Base-by-base conservation (phyloP, 345 rosid species). In the Clarkia xantiana region DNA sequence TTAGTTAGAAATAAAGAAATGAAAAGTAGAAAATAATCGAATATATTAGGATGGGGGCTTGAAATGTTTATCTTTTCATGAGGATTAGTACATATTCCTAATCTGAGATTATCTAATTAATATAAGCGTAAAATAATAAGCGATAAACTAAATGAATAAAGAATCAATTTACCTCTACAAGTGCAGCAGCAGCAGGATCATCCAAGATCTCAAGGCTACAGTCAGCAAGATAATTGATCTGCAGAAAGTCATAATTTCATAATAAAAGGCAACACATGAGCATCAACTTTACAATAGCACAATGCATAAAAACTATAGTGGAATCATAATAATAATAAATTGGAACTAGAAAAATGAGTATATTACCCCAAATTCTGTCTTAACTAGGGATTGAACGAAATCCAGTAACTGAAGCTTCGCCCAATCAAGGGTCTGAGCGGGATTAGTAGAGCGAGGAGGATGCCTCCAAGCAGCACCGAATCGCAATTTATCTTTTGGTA, bases 391-490 rank as follows among this genome's bases (percentile, higher is more conserved):
- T 65, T 82, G 90, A 60, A 93, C 71, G 58, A 82, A 93, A 72
- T 87, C 99, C 82, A 93, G 64, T 38, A 87, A 77, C 64, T 93
- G 99, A 71, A 93, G 77, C 74, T 87, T 82, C 41, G 95, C 95
- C 96, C 96, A 84, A 19, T 63, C 76, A 18, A 60, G 60, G 55
- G 51, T 50, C 40, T 42, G 1, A 46, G 60, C 53, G 39, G 77
- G 71, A 61, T 76, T 69, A 40, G 77, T 66, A 4, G 61, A 59
- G 48, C 14, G 59, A 6, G 95, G 88, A 67, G 94, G 82, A 80
- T 93, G 91, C 59, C 95, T 79, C 96, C 96, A 93, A 52, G 96
- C 64, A 66, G 91, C 79, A 65, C 99, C 99, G 77, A 78, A 93
- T 23, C 72, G 74, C 45, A 87, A 59, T 63, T 56, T 82, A 54